Evolutionary conservation across 2,329 filamentous ascomycete genomes (phyloP).

Genomic region (Ambrosiella cleistominuta): DNA sequence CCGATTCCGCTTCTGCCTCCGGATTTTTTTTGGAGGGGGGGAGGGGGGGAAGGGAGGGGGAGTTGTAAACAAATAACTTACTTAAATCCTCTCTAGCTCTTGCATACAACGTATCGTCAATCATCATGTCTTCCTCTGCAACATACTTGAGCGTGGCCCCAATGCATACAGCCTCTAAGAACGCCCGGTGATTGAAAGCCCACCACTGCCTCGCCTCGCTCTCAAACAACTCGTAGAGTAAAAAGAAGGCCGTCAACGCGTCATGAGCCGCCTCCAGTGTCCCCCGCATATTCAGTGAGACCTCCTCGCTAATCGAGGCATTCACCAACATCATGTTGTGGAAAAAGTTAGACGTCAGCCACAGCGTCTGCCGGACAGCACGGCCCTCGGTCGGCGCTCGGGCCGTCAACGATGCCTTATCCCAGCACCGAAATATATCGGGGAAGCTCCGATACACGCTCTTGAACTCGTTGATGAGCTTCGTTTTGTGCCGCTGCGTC

Average conservation of each 20-base stretch:
- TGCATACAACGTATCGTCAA: conserved; percentile 34
- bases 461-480: conserved; percentile 51
- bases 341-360: conserved; percentile 66
- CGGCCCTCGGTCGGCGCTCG: conserved; percentile 44
- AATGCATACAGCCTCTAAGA: conserved; percentile 57
- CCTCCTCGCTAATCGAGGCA: conserved; percentile 47
- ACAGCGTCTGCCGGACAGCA: conserved; percentile 55
- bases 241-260: conserved; percentile 57
- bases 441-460: conserved; percentile 59
- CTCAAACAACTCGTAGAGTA: conserved; percentile 49
- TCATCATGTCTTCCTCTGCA: conserved; percentile 27
- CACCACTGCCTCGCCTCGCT: conserved; percentile 65
- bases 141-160: conserved; percentile 40
- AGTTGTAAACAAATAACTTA: conserved; percentile 23
- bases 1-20: not conserved
- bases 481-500: conserved; percentile 50
- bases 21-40: not conserved
- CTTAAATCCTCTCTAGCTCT: conserved; percentile 43
- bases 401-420: conserved; percentile 39
- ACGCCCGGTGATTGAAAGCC: conserved; percentile 68
- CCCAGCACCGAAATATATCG: conserved; percentile 49
- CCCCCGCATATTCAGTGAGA: conserved; percentile 47
- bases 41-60: no score
- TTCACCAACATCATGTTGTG: conserved; percentile 70
- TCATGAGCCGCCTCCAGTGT: conserved; percentile 61